Evolutionary conservation across 225 moss, liverwort and hornwort genomes (phyloP).

Genomic region (Antitrichia curtipendula): DNA sequence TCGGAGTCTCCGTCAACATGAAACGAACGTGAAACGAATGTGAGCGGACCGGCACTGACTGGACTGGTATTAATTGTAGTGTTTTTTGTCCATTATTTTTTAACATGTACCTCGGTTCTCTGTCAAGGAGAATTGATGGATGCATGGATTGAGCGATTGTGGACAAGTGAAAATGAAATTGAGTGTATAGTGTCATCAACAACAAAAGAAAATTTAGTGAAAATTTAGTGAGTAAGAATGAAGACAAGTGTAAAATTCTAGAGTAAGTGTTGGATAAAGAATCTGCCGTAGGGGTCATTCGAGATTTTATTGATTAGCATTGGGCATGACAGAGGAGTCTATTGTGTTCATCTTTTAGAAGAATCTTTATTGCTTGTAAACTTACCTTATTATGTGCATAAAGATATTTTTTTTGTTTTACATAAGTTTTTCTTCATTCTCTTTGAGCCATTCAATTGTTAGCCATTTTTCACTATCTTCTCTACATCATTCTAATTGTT

Average conservation of each 20-base stretch:
- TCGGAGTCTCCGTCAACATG: not conserved
- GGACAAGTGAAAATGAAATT: not conserved
- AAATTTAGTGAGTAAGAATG: not conserved
- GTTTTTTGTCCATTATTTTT: not conserved
- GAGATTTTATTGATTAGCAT: not conserved
- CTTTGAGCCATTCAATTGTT: too few species aligned
- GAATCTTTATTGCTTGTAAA: not conserved
- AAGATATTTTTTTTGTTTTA: too few species aligned
- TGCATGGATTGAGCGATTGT: not conserved
- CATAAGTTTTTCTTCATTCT: too few species aligned
- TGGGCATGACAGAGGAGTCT: not conserved
- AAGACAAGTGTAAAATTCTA: not conserved
- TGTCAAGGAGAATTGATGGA: not conserved
- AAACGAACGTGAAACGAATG: not conserved
- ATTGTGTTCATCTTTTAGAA: too few species aligned
- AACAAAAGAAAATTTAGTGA: not conserved
- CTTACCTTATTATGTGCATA: too few species aligned
- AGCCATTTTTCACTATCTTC: not conserved
- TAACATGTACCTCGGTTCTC: not conserved
- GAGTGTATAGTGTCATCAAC: not conserved
- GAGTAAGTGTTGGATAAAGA: not conserved
- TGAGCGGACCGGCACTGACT: not conserved
- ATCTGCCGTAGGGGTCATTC: rapidly evolving
- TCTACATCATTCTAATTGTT: not conserved
- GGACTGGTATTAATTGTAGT: not conserved